Percentiles rank a stretch among this genome's conserved stretches.
Conservation (phyloP, 257 asterid genomes). For the Oldenlandia corymbosa region DNA sequence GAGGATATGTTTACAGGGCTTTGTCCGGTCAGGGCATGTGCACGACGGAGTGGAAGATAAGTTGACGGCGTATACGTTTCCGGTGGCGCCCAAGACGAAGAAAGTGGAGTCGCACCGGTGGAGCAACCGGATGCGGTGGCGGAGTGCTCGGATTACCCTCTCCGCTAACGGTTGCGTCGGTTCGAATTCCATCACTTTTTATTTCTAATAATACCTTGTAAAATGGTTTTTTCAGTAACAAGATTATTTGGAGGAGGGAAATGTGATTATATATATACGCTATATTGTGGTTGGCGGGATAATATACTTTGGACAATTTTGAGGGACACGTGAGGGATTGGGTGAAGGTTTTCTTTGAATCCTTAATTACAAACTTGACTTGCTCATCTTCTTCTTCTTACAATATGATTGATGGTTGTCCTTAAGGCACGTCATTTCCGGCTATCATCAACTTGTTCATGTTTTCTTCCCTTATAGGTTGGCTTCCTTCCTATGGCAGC, state of each 20-base stretch:
- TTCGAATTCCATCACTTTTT: too few relatives aligned
- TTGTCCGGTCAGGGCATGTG: slow-evolving; percentile 80
- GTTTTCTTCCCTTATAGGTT: too few relatives aligned
- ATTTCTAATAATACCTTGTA: too few relatives aligned
- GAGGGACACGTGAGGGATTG: slow-evolving; percentile 78
- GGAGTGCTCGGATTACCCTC: slow-evolving; percentile 65
- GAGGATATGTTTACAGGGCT: slow-evolving; percentile 83
- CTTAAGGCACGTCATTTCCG: slow-evolving; percentile 45
- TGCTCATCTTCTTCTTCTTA: slow-evolving; percentile 15
- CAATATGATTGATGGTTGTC: slow-evolving; percentile 31
- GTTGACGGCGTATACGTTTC: slow-evolving; percentile 80
- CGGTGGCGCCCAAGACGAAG: slow-evolving; percentile 81
- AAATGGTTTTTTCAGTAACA: too few relatives aligned
- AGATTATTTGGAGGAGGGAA: too few relatives aligned
- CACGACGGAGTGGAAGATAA: slow-evolving; percentile 58
- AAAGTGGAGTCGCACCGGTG: slow-evolving; percentile 68
- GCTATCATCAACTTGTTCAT: slow-evolving; percentile 11
- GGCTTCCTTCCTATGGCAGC: too few relatives aligned
- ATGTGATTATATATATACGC: too few relatives aligned
- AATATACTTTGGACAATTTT: slow-evolving; percentile 54
- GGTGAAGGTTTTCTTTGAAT: slow-evolving; percentile 29
- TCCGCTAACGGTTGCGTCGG: slow-evolving; percentile 56
- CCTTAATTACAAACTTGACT: slow-evolving; percentile 15
- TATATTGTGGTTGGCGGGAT: slow-evolving; percentile 15
- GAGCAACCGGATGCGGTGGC: slow-evolving; percentile 89